phyloP scores from a whole-genome alignment of 495 filamentous ascomycete species.

The Aspergillus heteromorphus region DNA sequence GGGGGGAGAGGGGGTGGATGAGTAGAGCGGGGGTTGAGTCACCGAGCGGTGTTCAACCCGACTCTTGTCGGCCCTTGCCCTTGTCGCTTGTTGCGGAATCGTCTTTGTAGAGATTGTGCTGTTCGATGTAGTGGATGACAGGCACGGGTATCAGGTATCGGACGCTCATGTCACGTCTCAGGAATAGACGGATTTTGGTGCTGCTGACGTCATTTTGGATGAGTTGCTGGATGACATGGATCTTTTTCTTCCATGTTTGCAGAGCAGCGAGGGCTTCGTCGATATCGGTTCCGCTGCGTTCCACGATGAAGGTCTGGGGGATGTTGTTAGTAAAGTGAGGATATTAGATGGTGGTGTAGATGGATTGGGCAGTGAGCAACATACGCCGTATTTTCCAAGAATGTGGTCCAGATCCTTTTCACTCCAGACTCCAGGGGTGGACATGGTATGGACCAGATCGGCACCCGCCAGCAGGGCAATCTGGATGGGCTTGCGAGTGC shows the following conservation, averaged over 20 bases:
- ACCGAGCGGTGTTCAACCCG: conserved; percentile 3
- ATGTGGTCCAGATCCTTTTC: conserved; percentile 80
- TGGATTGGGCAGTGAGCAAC: conserved; percentile 7
- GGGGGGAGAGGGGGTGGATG: neutral
- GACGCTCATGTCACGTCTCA: conserved; percentile 75
- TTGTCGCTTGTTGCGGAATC: conserved; percentile 42
- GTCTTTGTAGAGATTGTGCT: conserved; percentile 68
- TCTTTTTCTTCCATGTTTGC: conserved; percentile 70
- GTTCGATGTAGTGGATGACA: conserved; percentile 74
- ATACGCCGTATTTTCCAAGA: conserved; percentile 70
- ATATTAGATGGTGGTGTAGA: neutral
- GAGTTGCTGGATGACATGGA: conserved; percentile 81
- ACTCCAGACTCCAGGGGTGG: conserved; percentile 70
- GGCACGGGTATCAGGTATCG: conserved; percentile 58
- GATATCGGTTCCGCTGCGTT: conserved; percentile 84
- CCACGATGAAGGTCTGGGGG: conserved; percentile 69
- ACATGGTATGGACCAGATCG: conserved; percentile 86
- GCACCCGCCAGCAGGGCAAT: conserved; percentile 76
- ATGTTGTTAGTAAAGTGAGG: conserved; percentile 2
- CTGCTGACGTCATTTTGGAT: conserved; percentile 88
- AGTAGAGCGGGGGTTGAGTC: neutral
- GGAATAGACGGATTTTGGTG: conserved; percentile 81
- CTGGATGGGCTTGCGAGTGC: conserved; percentile 53
- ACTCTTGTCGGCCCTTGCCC: conserved; percentile 25
- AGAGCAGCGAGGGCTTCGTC: conserved; percentile 73